Evolutionary conservation across 139 green algal species (phyloP).

Genomic region (Penium margaritaceum): DNA sequence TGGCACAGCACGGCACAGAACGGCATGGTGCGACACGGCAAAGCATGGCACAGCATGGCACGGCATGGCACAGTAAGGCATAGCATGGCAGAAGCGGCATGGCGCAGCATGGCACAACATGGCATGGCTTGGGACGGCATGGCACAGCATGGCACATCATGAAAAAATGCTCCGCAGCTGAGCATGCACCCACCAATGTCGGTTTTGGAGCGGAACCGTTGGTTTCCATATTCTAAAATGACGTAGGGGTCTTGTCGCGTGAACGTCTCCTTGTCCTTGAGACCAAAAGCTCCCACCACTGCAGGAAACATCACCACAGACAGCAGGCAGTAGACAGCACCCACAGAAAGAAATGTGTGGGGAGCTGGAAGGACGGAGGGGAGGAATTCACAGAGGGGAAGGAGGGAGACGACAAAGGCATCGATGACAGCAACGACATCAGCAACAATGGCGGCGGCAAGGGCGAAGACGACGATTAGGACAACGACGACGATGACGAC

Average conservation of each 20-base stretch:
- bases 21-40: not conserved
- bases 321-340: too few species aligned
- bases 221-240: slow-evolving; percentile 11
- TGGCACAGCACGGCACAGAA: too few species aligned
- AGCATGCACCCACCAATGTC: slow-evolving; percentile 16
- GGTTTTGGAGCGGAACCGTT: not conserved
- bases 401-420: too few species aligned
- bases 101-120: not conserved
- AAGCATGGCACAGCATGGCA: not conserved
- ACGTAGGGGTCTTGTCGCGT: slow-evolving; percentile 29
- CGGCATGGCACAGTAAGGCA: not conserved
- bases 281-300: slow-evolving; percentile 6
- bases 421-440: too few species aligned
- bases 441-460: too few species aligned
- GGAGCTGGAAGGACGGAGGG: too few species aligned
- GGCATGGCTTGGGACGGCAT: not conserved
- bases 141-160: not conserved
- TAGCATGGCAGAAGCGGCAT: not conserved
- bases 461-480: too few species aligned
- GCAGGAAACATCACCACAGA: too few species aligned
- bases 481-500: too few species aligned
- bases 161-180: not conserved
- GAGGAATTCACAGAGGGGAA: too few species aligned
- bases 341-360: too few species aligned
- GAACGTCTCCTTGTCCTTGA: slow-evolving; percentile 22